Evolutionary conservation across 306 rosid species (phyloP).

Genomic region (Parietaria judaica): DNA sequence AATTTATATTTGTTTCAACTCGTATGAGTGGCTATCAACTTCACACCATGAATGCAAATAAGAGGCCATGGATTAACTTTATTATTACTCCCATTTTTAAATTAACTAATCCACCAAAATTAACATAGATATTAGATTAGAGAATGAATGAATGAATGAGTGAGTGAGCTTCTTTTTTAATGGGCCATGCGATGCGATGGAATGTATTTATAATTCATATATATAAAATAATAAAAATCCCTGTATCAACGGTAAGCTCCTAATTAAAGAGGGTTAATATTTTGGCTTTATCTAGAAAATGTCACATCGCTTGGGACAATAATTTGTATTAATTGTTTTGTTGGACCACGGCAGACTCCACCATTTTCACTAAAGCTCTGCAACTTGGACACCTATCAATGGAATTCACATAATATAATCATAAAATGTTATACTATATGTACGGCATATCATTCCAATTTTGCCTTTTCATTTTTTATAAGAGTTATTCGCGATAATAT

Average conservation of each 20-base stretch:
- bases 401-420: neutral
- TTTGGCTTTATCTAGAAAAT: neutral
- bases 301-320: constrained; percentile 1
- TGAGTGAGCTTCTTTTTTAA: too few species aligned
- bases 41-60: neutral
- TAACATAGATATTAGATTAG: too few species aligned
- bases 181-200: too few species aligned
- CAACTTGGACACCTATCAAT: constrained; percentile 3
- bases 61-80: neutral
- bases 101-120: neutral
- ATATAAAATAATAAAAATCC: too few species aligned
- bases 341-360: constrained; percentile 13
- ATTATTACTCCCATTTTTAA: neutral
- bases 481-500: neutral
- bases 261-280: neutral
- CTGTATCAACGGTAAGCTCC: too few species aligned
- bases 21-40: neutral
- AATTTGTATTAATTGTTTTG: neutral
- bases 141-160: too few species aligned
- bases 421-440: neutral
- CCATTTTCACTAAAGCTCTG: neutral
- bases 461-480: neutral
- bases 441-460: neutral
- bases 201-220: too few species aligned
- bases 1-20: too few species aligned